These are phyloP conservation scores for Combretum micranthum DNA, from an alignment of 345 rosid species.

Conservation along the genomic window DNA sequence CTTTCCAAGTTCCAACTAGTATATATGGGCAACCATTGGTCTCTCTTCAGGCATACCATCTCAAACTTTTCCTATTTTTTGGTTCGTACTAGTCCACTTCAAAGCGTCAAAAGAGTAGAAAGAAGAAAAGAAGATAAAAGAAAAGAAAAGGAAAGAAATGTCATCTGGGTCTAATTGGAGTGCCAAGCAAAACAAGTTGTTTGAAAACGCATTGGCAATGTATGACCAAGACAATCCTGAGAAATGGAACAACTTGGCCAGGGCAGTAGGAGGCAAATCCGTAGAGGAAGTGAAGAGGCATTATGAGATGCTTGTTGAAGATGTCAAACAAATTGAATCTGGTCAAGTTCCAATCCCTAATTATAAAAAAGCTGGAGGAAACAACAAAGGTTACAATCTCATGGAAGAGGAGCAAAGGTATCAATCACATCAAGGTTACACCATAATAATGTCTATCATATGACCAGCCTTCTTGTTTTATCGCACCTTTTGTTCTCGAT, in stretches of 20 bases:
- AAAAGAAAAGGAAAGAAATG: no score
- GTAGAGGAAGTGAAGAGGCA: slow-evolving; percentile 19
- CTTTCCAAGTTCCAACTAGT: no score
- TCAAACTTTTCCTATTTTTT: no score
- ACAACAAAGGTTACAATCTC: not conserved
- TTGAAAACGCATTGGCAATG: slow-evolving; percentile 18
- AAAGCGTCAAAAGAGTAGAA: not conserved
- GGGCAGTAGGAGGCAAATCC: slow-evolving; percentile 20
- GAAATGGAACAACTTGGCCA: slow-evolving; percentile 16
- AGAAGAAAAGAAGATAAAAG: no score
- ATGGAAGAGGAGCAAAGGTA: slow-evolving; percentile 18
- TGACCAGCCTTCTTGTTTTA: no score
- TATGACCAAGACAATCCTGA: slow-evolving; percentile 16
- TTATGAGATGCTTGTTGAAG: slow-evolving; percentile 18
- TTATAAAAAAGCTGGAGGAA: slow-evolving; percentile 5
- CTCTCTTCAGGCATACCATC: no score
- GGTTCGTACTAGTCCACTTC: no score
- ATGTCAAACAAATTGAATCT: slow-evolving; percentile 13
- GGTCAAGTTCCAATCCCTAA: slow-evolving; percentile 19
- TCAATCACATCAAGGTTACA: no score
- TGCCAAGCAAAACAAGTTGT: slow-evolving; percentile 17
- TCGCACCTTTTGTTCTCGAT: no score
- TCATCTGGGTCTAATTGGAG: slow-evolving; percentile 15
- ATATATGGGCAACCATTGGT: no score
- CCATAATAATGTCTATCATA: no score